phyloP scores from a whole-genome alignment of 1,139 yeast genomes.

The Candida glucosophila region DNA sequence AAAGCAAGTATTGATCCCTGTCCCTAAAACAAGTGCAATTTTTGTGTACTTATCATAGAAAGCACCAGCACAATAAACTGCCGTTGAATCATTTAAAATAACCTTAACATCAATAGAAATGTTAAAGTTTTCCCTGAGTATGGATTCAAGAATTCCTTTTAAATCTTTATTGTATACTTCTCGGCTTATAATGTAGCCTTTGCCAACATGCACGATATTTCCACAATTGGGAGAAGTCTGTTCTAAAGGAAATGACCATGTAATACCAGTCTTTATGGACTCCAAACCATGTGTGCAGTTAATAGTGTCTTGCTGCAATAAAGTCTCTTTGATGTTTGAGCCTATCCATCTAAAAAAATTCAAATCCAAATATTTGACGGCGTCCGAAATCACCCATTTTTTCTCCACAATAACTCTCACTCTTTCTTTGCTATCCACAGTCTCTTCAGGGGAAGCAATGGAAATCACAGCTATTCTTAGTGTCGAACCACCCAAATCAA shows the following conservation, averaged over 20 bases:
- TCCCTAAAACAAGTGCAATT: constrained; percentile 38
- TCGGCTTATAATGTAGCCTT: constrained; percentile 39
- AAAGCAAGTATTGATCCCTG: constrained; percentile 38
- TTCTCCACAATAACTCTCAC: constrained; percentile 23
- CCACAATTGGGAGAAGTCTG: constrained; percentile 39
- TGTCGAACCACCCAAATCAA: constrained; percentile 52
- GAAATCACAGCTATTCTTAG: constrained; percentile 39
- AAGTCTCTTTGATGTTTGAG: constrained; percentile 21
- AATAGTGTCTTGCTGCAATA: constrained; percentile 19
- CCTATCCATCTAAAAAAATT: constrained; percentile 36
- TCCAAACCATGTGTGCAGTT: constrained; percentile 5
- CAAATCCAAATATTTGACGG: constrained; percentile 26
- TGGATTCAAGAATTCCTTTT: constrained; percentile 29
- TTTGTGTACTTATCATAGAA: constrained; percentile 29
- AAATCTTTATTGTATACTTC: constrained; percentile 35
- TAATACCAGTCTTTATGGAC: constrained; percentile 34
- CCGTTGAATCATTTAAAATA: constrained; percentile 37
- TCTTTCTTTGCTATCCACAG: constrained; percentile 12
- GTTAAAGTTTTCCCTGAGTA: constrained; percentile 14
- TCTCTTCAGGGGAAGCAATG: constrained; percentile 14
- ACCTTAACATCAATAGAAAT: constrained; percentile 23
- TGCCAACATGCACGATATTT: constrained; percentile 36
- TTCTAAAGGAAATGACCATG: constrained; percentile 53
- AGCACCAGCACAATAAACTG: constrained; percentile 39
- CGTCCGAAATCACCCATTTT: constrained; percentile 34